Conservation (phyloP, 164 flowering plant genomes). For the Hamamelis virginiana region DNA sequence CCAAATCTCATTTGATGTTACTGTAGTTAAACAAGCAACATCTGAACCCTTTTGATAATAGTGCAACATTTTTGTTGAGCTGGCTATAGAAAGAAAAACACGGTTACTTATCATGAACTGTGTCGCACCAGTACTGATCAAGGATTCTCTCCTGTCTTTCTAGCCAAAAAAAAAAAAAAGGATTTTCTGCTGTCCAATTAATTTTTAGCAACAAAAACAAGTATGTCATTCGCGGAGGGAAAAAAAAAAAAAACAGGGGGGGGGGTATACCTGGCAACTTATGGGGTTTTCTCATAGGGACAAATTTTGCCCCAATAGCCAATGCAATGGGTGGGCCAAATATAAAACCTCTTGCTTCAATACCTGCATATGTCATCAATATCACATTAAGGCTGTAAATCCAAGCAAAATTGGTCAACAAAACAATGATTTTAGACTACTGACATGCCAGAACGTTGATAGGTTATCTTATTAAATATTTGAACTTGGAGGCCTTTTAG, state of each 20-base stretch:
- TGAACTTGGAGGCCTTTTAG: no score
- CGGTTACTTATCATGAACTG: background rate
- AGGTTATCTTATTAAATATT: background rate
- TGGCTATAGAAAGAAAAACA: background rate
- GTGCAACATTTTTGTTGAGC: no score
- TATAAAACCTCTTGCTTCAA: slow-evolving; percentile 97
- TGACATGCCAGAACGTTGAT: background rate
- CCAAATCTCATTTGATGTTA: no score
- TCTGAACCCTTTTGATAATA: no score
- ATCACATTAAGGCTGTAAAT: background rate
- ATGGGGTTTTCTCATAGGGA: slow-evolving; percentile 92
- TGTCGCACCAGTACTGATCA: background rate
- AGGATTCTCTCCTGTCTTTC: background rate
- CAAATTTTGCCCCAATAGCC: slow-evolving; percentile 97
- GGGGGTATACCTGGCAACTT: slow-evolving; percentile 79
- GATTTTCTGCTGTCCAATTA: background rate
- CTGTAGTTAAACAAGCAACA: no score
- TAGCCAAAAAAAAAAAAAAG: background rate
- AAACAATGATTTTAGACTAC: background rate
- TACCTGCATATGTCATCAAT: slow-evolving; percentile 45
- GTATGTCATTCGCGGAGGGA: background rate
- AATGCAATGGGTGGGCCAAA: slow-evolving; percentile 99
- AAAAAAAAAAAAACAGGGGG: background rate
- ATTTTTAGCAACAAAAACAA: background rate
- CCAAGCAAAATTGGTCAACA: background rate